Evolutionary conservation across 352 stramenopile species (phyloP), one percentile per base, ranked within the genome.

Genomic region (Thraustochytrium striatum): DNA sequence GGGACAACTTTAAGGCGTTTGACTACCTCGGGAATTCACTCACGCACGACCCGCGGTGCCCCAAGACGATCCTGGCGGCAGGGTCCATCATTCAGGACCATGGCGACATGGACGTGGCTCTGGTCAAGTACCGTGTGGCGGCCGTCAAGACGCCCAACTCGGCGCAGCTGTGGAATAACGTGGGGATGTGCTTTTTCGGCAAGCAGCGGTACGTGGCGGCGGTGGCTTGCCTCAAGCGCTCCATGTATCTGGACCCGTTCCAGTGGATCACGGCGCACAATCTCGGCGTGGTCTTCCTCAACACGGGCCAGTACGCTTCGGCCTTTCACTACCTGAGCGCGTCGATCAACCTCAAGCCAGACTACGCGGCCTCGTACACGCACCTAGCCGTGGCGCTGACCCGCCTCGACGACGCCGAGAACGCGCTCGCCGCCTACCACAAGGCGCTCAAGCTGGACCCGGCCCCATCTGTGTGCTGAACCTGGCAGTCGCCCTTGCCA

Each of bases 191-290:
- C 81, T 97, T 97, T 81, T 97, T 96, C 81, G 91, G 91, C 38
- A 96, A 97, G 84, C 88, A 93, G 85, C 90, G 80, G 47, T 85
- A 87, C 65, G 83, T 89, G n/a, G 85, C 85, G 47, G 92, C 91
- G 0, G 87, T 97, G 5, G 87, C 92, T 41, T 97, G 91, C 41
- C 86, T 97, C 16, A 96, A 97, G 84, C 87, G 91, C 1, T 92
- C 92, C 21, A 70, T 95, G 57, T 97, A 96, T 82, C 72, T 97
- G 61, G 91, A 95, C 55, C 92, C 92, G 44, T 97, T 97, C 82
- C 91, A 97, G 86, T 97, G 92, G 92, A 96, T 96, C 84, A 95
- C 92, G 61, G 89, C 85, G 53, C 97, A 96, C 83, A 97, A 97
- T 84, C 86, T 97, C 44, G 92, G 92, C 0, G 86, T 97, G n/a